Evolutionary conservation across 73 alveolate genomes (phyloP), one percentile per base, ranked within the genome.

Genomic region (Paramecium bursaria): DNA sequence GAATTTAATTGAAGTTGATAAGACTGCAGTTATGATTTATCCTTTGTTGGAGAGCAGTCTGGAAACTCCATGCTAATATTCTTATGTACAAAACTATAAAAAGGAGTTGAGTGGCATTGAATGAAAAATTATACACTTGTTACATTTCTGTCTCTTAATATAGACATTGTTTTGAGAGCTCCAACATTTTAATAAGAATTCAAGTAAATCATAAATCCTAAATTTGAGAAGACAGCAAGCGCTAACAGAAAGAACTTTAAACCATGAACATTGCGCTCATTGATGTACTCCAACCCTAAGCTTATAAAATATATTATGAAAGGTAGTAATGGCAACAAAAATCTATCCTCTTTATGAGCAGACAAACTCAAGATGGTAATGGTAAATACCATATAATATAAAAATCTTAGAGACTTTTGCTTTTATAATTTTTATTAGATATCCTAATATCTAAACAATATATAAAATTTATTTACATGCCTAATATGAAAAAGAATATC

Each of bases 311-410:
- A 21, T 7, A 77, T 22, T 23, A 50, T 14, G 26, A 53, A 26
- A 0, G 89, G 89, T 11, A 77, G 54, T 30, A 29, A 85, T 1
- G 91, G 89, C 9, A 85, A 31, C 35, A 85, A 25, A 77, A 85
- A 85, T 21, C 91, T 85, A 74, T 73, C 85, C 31, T 85, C 91
- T 75, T 85, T 85, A 42, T 85, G 91, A n/a, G 53, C 60, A 10
- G 88, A 74, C 15, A 48, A 46, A 25, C 85, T 30, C 13, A 77
- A 23, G 1, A 55, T 22, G 1, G 54, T 10, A 25, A 77, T 11
- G 4, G 73, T 30, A 50, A 76, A 85, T 5, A 85, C 15, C 17
- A 21, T 26, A 25, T 21, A 54, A 54, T 26, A 21, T 5, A 54
- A 5, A 25, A 54, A 54, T 23, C 47, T 10, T 3, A 54, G 25